phyloP scores from a whole-genome alignment of 2,329 filamentous ascomycete species.

The Cladosporium cucumerinum region DNA sequence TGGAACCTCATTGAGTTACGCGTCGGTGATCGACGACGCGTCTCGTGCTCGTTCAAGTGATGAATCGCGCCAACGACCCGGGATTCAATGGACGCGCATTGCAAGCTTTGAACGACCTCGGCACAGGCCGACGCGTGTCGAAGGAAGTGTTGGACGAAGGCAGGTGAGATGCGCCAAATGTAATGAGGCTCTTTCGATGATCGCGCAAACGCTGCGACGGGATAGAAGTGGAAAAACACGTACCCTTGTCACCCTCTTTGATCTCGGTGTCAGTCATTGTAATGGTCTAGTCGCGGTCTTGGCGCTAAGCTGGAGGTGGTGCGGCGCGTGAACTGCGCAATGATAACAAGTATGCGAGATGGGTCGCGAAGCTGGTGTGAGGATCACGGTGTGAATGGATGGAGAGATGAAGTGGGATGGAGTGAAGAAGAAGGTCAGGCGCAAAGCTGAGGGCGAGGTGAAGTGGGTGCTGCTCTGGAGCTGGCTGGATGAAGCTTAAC shows the following conservation, averaged over 20 bases:
- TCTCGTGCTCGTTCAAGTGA: background rate
- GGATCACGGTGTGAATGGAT: background rate
- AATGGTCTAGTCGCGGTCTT: slow-evolving; percentile 15
- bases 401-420: background rate
- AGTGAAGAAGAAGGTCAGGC: slow-evolving; percentile 3
- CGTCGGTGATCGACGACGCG: background rate
- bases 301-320: slow-evolving; percentile 9
- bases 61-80: background rate
- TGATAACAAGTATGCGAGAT: background rate
- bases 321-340: slow-evolving; percentile 1
- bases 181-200: background rate
- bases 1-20: background rate
- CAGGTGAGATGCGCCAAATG: slow-evolving; percentile 22
- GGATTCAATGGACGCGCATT: background rate
- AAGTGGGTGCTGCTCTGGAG: slow-evolving; percentile 7
- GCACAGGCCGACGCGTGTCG: background rate
- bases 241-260: slow-evolving; percentile 45
- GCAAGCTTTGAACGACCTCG: background rate
- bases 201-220: slow-evolving; percentile 7
- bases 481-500: background rate
- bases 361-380: slow-evolving; percentile 3
- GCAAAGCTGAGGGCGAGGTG: slow-evolving; percentile 11
- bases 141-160: slow-evolving; percentile 1
- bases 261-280: slow-evolving; percentile 47
- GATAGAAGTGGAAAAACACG: slow-evolving; percentile 20